phyloP scores from a whole-genome alignment of 129 eudicot species.

The Heracleum sosnowskyi region DNA sequence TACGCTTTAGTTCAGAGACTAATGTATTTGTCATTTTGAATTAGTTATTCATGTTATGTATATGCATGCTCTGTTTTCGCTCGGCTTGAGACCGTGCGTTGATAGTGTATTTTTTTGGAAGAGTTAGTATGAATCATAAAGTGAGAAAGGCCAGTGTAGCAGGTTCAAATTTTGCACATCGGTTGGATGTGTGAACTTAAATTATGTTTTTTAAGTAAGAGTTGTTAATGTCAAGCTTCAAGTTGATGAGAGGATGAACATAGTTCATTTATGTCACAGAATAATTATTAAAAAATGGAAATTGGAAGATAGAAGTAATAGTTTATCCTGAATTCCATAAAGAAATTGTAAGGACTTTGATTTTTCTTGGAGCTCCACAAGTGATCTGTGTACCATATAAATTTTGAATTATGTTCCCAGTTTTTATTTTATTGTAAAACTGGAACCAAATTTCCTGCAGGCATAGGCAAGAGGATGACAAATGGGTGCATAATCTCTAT shows the following conservation, averaged over 20 bases:
- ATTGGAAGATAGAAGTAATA: background rate
- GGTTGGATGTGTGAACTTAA: background rate
- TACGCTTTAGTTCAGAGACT: background rate
- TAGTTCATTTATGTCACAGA: background rate
- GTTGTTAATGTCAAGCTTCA: background rate
- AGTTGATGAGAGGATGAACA: background rate
- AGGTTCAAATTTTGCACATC: background rate
- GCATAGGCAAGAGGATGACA: constrained; percentile 81
- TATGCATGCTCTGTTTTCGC: background rate
- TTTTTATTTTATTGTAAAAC: background rate
- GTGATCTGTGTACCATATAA: background rate
- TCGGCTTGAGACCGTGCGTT: background rate
- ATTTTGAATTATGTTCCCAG: background rate
- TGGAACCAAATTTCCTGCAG: constrained; percentile 33
- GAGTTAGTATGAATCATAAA: background rate
- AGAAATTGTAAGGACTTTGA: background rate
- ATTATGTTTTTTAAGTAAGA: background rate
- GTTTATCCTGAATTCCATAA: background rate
- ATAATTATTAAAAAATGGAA: background rate
- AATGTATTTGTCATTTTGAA: no score
- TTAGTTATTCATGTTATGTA: background rate
- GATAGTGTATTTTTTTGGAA: background rate
- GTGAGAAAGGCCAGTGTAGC: background rate
- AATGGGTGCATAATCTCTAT: constrained; percentile 87
- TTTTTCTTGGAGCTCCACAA: background rate